A percentile compares a stretch with the other conserved stretches of the same genome.
Evolutionary conservation across 2,329 filamentous ascomycete species (phyloP).

Genomic region (Sporothrix schenckii): DNA sequence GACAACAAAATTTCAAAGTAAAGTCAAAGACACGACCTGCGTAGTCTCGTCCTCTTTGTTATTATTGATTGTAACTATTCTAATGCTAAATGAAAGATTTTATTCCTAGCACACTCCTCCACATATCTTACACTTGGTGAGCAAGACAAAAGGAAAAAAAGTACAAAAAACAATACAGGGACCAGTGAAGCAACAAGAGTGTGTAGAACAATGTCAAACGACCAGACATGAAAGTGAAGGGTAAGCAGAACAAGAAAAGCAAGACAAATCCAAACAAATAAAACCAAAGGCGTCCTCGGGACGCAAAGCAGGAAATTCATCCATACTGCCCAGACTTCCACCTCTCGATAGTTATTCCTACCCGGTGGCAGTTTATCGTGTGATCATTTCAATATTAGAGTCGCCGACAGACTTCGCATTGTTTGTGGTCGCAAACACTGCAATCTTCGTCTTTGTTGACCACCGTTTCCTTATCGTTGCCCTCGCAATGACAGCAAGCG

Average conservation of each 20-base stretch:
- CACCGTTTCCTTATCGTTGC: neutral
- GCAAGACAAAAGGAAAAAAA: neutral
- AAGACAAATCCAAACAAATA: too few species aligned
- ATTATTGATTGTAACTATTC: neutral
- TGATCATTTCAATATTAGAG: neutral
- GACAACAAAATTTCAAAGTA: too few species aligned
- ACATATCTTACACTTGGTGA: neutral
- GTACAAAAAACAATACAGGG: neutral
- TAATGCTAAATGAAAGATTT: neutral
- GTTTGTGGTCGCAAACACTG: neutral
- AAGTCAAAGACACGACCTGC: conserved; percentile 7
- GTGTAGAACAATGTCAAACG: neutral
- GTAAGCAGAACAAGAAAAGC: too few species aligned
- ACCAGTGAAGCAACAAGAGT: neutral
- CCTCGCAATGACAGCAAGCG: neutral
- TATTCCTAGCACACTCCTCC: neutral
- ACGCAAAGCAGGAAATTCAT: neutral
- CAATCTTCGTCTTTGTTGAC: conserved; percentile 3
- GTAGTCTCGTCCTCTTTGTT: neutral
- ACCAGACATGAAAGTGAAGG: neutral
- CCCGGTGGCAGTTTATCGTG: too few species aligned
- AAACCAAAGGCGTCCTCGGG: too few species aligned
- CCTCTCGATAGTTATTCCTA: too few species aligned
- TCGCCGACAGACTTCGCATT: neutral
- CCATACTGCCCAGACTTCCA: neutral